These are phyloP conservation scores for Globisporangium nagaii DNA, from an alignment of 352 stramenopile species.

Conservation along the genomic window DNA sequence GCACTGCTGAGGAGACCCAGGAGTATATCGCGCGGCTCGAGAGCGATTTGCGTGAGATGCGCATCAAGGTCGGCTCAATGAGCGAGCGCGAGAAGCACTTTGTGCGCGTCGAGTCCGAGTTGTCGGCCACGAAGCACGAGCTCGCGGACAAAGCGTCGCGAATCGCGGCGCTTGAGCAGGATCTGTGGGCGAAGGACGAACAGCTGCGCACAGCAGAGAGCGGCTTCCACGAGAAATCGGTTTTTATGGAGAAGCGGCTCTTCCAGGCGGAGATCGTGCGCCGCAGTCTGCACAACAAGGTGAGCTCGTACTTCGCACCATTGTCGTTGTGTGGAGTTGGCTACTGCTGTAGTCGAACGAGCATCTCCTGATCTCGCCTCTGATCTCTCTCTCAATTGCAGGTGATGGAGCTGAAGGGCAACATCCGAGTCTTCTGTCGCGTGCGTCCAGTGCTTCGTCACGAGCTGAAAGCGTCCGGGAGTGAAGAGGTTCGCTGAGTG, in stretches of 20 bases:
- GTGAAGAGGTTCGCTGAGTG: constrained; percentile 34
- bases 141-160: constrained; percentile 24
- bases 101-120: constrained; percentile 24
- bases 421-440: constrained; percentile 95
- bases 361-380: no score
- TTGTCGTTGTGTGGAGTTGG: not conserved
- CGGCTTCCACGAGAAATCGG: constrained; percentile 22
- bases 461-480: constrained; percentile 38
- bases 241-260: constrained; percentile 39
- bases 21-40: constrained; percentile 27
- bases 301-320: no score
- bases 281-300: constrained; percentile 83
- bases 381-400: constrained; percentile 9
- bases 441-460: constrained; percentile 84
- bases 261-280: constrained; percentile 68
- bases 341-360: not conserved
- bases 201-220: constrained; percentile 20
- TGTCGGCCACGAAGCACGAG: constrained; percentile 26
- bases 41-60: constrained; percentile 25
- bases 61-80: constrained; percentile 17
- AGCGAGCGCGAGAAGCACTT: constrained; percentile 37
- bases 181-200: constrained; percentile 21
- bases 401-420: constrained; percentile 96
- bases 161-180: constrained; percentile 29
- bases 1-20: constrained; percentile 19